A percentile compares a stretch with the other conserved stretches of the same genome.
phyloP scores from a whole-genome alignment of 2,329 filamentous ascomycete genomes.

The Cyphellophora attinorum region DNA sequence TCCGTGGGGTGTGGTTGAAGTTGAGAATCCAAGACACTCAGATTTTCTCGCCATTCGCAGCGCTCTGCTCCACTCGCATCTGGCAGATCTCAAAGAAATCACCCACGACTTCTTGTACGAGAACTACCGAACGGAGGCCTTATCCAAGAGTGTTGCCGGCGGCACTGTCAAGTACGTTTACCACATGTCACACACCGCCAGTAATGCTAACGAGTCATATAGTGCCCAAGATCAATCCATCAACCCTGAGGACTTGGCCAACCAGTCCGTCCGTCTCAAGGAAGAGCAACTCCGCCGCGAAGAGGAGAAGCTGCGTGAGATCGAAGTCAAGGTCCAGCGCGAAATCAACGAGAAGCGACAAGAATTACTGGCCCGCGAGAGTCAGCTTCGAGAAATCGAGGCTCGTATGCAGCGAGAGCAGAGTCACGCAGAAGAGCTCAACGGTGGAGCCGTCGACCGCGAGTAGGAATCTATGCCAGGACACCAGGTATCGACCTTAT shows the following conservation, averaged over 20 bases:
- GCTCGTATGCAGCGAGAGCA: slow-evolving; percentile 89
- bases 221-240: slow-evolving; percentile 65
- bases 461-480: slow-evolving; percentile 5
- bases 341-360: slow-evolving; percentile 99
- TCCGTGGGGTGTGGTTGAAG: slow-evolving; percentile 97
- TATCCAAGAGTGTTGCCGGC: slow-evolving; percentile 97
- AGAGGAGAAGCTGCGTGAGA: slow-evolving; percentile 99
- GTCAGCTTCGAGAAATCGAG: slow-evolving; percentile 97
- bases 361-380: slow-evolving; percentile 92
- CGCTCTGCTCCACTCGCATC: slow-evolving; percentile 90
- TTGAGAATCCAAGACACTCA: slow-evolving; percentile 97
- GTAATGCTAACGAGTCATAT: slow-evolving; percentile 16
- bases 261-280: slow-evolving; percentile 96
- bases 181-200: slow-evolving; percentile 10
- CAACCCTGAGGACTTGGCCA: slow-evolving; percentile 95
- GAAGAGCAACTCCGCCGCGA: slow-evolving; percentile 98
- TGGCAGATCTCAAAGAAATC: slow-evolving; percentile 98
- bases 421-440: slow-evolving; percentile 31
- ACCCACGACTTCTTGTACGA: slow-evolving; percentile 99
- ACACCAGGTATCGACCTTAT: not conserved
- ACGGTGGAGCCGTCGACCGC: slow-evolving; percentile 21
- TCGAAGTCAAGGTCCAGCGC: slow-evolving; percentile 98
- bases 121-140: slow-evolving; percentile 99
- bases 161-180: slow-evolving; percentile 72
- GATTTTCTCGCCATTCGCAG: slow-evolving; percentile 97